phyloP scores from a whole-genome alignment of 495 filamentous ascomycete genomes.

The Aspergillus steynii region DNA sequence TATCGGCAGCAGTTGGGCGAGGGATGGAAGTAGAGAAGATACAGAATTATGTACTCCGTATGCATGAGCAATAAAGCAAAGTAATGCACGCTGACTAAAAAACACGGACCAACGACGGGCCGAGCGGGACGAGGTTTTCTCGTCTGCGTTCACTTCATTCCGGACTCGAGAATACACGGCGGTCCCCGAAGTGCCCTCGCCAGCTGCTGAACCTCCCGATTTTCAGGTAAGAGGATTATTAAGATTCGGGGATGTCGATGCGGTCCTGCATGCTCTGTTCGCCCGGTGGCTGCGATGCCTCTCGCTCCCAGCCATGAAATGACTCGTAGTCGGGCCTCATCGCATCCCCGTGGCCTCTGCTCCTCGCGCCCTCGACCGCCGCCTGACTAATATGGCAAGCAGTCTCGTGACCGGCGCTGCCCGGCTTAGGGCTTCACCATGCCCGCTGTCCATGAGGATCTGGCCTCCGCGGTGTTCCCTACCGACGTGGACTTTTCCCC shows the following conservation, averaged over 20 bases:
- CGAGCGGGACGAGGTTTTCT: slow-evolving; percentile 33
- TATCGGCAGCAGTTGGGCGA: slow-evolving; percentile 53
- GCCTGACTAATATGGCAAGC: slow-evolving; percentile 38
- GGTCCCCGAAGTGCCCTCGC: slow-evolving; percentile 48
- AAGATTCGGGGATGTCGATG: background rate
- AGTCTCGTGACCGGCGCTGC: slow-evolving; percentile 41
- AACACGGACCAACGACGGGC: background rate
- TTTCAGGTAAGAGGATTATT: slow-evolving; percentile 10
- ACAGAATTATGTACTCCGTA: background rate
- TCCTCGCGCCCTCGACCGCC: background rate
- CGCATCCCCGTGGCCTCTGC: background rate
- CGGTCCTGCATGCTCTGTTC: no score
- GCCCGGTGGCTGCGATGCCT: no score
- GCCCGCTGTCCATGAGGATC: slow-evolving; percentile 87
- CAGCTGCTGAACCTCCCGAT: background rate
- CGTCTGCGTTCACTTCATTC: slow-evolving; percentile 42
- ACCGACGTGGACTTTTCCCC: slow-evolving; percentile 60
- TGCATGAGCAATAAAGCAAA: no score
- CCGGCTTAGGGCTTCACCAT: slow-evolving; percentile 50
- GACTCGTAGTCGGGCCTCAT: slow-evolving; percentile 5
- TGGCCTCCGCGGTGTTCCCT: slow-evolving; percentile 49
- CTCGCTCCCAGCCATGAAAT: background rate
- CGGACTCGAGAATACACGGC: slow-evolving; percentile 54
- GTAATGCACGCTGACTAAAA: background rate
- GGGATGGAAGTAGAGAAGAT: slow-evolving; percentile 28